These are phyloP conservation scores for Musa balbisiana DNA, from an alignment of 202 grass and related monocot genomes.

Conservation along the genomic window DNA sequence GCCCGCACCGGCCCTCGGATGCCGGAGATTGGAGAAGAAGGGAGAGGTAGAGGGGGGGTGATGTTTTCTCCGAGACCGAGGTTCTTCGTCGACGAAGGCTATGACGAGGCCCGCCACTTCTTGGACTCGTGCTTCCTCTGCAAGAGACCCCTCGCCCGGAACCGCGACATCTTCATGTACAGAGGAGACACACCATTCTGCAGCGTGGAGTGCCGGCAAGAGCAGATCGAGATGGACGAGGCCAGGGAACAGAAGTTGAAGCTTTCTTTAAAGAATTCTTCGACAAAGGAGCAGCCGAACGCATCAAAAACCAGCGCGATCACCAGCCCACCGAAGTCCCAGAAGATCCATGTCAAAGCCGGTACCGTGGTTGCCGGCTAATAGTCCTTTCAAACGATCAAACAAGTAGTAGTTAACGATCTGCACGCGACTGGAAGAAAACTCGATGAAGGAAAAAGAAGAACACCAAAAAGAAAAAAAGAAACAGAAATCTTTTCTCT, in stretches of 20 bases:
- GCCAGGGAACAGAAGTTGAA: neutral
- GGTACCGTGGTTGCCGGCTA: neutral
- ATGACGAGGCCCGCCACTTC: constrained; percentile 44
- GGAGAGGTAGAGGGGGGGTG: neutral
- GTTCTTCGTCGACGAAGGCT: neutral
- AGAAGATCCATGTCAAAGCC: neutral
- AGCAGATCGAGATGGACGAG: constrained; percentile 14
- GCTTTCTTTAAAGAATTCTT: neutral
- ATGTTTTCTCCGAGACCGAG: neutral
- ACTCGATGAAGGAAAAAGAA: neutral
- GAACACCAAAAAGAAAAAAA: too few relatives aligned
- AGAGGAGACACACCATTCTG: constrained; percentile 9
- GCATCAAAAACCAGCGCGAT: neutral
- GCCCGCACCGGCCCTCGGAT: neutral
- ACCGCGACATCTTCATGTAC: constrained; percentile 84
- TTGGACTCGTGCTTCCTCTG: constrained; percentile 70
- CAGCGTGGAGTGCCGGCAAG: constrained; percentile 11
- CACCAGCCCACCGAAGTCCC: neutral
- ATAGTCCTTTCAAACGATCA: neutral
- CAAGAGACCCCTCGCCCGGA: constrained; percentile 37
- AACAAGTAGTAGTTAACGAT: neutral
- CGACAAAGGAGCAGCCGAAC: neutral
- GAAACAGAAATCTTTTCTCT: too few relatives aligned
- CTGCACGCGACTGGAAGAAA: neutral
- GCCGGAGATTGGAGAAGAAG: neutral